These are phyloP conservation scores for Paecilomyces formosus DNA, from an alignment of 2,329 filamentous ascomycete genomes.

Conservation along the genomic window DNA sequence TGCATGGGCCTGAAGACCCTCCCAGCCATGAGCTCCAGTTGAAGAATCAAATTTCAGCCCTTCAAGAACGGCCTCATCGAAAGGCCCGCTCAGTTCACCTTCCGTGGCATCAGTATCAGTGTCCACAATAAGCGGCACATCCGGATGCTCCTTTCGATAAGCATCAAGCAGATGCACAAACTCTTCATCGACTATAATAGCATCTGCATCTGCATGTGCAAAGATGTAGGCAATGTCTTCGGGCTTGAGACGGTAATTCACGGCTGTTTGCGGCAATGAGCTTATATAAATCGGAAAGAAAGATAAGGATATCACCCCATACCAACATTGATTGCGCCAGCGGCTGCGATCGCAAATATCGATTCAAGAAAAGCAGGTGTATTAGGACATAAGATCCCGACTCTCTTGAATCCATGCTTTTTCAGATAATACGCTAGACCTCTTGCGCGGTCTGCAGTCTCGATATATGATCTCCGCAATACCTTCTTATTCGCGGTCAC, in stretches of 20 bases:
- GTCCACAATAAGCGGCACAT: slow-evolving; percentile 69
- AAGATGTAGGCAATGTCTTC: slow-evolving; percentile 91
- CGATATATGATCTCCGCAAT: slow-evolving; percentile 68
- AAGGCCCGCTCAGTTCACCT: slow-evolving; percentile 68
- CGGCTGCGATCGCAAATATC: slow-evolving; percentile 79
- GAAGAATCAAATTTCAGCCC: slow-evolving; percentile 64
- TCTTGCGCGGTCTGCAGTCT: slow-evolving; percentile 76
- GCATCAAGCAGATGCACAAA: slow-evolving; percentile 62
- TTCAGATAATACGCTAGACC: slow-evolving; percentile 83
- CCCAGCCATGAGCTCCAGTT: slow-evolving; percentile 67
- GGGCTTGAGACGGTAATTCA: slow-evolving; percentile 68
- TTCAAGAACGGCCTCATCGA: slow-evolving; percentile 75
- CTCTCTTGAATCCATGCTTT: slow-evolving; percentile 63
- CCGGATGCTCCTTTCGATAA: slow-evolving; percentile 55
- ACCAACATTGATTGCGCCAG: slow-evolving; percentile 69
- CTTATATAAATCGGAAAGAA: slow-evolving; percentile 13
- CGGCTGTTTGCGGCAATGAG: slow-evolving; percentile 30
- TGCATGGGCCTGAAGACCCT: slow-evolving; percentile 61
- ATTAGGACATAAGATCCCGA: slow-evolving; percentile 84
- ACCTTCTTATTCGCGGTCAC: slow-evolving; percentile 68
- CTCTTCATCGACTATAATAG: slow-evolving; percentile 80
- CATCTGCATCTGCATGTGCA: slow-evolving; percentile 75
- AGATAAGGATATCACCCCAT: slow-evolving; percentile 9
- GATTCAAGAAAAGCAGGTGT: slow-evolving; percentile 90
- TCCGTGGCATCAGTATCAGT: slow-evolving; percentile 72